phyloP scores from a whole-genome alignment of 2,329 filamentous ascomycete species.

The Bipolaris zeicola region DNA sequence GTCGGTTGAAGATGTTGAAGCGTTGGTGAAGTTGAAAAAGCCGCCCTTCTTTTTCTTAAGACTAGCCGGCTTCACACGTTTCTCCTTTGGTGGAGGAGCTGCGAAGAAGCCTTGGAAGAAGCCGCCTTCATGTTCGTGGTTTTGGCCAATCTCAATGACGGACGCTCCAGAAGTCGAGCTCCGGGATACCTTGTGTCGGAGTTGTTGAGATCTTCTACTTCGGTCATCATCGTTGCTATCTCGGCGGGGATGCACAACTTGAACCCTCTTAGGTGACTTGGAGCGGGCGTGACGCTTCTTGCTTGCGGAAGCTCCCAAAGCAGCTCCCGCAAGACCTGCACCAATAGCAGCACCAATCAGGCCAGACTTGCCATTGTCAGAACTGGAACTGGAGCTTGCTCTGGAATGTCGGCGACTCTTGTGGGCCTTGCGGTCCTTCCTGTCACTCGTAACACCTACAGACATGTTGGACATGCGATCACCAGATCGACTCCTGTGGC shows the following conservation, averaged over 20 bases:
- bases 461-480: slow-evolving; percentile 43
- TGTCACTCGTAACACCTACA: slow-evolving; percentile 43
- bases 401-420: slow-evolving; percentile 37
- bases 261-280: slow-evolving; percentile 41
- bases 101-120: slow-evolving; percentile 63
- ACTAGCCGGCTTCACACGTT: slow-evolving; percentile 30
- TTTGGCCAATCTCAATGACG: slow-evolving; percentile 69
- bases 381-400: slow-evolving; percentile 49
- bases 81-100: slow-evolving; percentile 54
- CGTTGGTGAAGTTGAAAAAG: slow-evolving; percentile 58
- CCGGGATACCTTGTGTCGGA: slow-evolving; percentile 40
- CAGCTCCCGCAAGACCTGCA: slow-evolving; percentile 48
- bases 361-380: slow-evolving; percentile 43
- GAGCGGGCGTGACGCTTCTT: slow-evolving; percentile 46
- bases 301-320: slow-evolving; percentile 38
- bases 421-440: slow-evolving; percentile 46
- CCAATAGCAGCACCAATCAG: slow-evolving; percentile 48
- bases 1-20: slow-evolving; percentile 53
- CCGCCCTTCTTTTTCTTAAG: slow-evolving; percentile 51
- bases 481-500: slow-evolving; percentile 47
- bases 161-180: slow-evolving; percentile 57
- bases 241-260: slow-evolving; percentile 34
- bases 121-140: slow-evolving; percentile 53
- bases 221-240: slow-evolving; percentile 41
- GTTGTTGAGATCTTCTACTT: slow-evolving; percentile 32